Conservation (phyloP, 371 early-diverging fungal genomes). For the Encephalitozoon romaleae region DNA sequence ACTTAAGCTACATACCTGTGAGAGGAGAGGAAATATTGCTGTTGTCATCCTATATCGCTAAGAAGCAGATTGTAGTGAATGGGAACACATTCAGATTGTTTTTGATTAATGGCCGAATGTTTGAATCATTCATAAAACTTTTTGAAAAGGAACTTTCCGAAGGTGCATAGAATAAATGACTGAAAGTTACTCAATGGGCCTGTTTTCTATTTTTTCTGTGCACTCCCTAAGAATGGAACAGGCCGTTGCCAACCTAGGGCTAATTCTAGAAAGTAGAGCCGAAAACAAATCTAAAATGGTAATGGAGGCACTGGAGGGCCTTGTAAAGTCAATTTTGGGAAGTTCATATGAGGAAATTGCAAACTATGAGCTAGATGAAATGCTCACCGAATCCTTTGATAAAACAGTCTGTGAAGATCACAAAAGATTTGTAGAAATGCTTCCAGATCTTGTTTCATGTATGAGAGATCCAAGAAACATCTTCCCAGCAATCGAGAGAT, state of each 20-base stretch:
- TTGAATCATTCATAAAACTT: background rate
- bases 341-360: background rate
- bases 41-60: background rate
- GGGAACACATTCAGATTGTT: constrained; percentile 7
- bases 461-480: constrained; percentile 29
- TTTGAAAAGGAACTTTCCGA: background rate
- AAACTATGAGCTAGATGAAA: background rate
- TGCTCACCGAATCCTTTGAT: background rate
- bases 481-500: background rate
- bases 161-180: background rate
- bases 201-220: constrained; percentile 41
- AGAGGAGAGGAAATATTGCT: constrained; percentile 13
- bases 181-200: background rate
- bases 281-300: background rate
- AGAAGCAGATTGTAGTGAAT: background rate
- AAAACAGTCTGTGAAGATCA: background rate
- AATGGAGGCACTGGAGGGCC: background rate
- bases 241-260: background rate
- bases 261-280: background rate
- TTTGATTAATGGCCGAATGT: background rate
- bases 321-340: background rate
- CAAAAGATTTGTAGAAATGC: background rate
- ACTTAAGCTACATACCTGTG: constrained; percentile 1
- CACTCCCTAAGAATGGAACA: background rate
- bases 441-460: background rate